These are phyloP conservation scores for Herpetomonas tarakana DNA, from an alignment of 208 protist species.

Conservation along the genomic window DNA sequence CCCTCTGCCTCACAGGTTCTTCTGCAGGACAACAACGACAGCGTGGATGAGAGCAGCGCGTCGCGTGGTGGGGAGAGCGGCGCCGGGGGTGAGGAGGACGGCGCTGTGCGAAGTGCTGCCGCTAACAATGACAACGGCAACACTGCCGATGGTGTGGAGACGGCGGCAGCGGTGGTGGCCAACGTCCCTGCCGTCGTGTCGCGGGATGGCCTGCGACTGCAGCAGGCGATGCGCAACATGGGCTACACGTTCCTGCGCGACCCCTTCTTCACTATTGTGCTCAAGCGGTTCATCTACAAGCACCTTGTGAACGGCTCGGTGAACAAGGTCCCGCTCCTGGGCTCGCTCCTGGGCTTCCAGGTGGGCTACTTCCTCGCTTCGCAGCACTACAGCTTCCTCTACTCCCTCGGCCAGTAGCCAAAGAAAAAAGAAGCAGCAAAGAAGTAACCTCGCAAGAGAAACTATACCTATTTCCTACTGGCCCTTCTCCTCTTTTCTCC, in stretches of 20 bases:
- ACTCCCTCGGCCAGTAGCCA: conserved; percentile 57
- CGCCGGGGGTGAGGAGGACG: not conserved
- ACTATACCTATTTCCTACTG: not conserved
- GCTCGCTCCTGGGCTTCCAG: conserved; percentile 54
- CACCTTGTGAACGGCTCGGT: conserved; percentile 66
- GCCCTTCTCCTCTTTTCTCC: too few relatives aligned
- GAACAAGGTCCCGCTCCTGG: conserved; percentile 72
- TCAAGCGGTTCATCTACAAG: conserved; percentile 65
- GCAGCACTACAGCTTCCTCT: conserved; percentile 88
- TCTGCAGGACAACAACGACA: conserved; percentile 13
- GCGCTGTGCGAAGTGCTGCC: conserved; percentile 4
- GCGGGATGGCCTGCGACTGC: conserved; percentile 58
- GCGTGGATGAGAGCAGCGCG: not conserved
- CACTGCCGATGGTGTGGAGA: not conserved
- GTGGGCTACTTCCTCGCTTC: conserved; percentile 68
- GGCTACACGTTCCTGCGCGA: conserved; percentile 59
- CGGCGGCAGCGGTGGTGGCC: conserved; percentile 1
- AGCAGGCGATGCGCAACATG: conserved; percentile 58
- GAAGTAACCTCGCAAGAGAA: not conserved
- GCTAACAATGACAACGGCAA: conserved; percentile 12
- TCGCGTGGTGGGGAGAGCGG: not conserved
- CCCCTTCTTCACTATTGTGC: conserved; percentile 72
- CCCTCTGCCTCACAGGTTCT: not conserved
- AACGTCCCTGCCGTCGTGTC: conserved; percentile 29
- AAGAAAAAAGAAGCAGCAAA: not conserved